Conservation (phyloP, 768 basidiomycete species). For the Candolleomyces eurysporus region DNA sequence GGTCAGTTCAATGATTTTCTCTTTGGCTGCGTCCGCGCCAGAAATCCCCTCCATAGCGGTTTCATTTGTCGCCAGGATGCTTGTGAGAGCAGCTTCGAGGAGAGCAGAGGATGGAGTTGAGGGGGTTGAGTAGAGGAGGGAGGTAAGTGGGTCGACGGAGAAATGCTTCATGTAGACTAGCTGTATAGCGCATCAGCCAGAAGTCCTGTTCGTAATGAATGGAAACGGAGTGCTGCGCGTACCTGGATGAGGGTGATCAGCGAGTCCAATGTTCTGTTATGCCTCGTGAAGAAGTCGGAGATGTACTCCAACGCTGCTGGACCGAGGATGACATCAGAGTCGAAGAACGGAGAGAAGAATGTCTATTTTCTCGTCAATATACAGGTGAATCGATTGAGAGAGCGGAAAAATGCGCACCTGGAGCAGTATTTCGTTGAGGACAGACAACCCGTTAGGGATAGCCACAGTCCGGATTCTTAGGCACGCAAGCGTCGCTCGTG, state of each 20-base stretch:
- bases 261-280: constrained; percentile 55
- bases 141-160: constrained; percentile 50
- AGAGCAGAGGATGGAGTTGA: not conserved
- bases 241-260: constrained; percentile 64
- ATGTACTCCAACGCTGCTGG: constrained; percentile 55
- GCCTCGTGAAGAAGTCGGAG: constrained; percentile 53
- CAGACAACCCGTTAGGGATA: constrained; percentile 44
- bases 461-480: constrained; percentile 52
- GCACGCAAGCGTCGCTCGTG: constrained; percentile 55
- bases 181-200: constrained; percentile 30
- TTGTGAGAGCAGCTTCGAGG: not conserved
- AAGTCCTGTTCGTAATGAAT: not conserved
- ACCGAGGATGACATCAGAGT: constrained; percentile 61
- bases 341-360: constrained; percentile 64
- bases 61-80: not conserved
- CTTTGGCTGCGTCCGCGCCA: not conserved
- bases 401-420: constrained; percentile 38
- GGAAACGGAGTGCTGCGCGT: constrained; percentile 3
- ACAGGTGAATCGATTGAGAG: not conserved
- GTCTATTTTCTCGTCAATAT: constrained; percentile 13
- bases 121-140: constrained; percentile 36
- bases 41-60: not conserved
- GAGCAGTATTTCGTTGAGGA: constrained; percentile 54
- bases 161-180: constrained; percentile 72
- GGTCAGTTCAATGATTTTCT: constrained; percentile 3